A percentile compares a stretch with the other conserved stretches of the same genome.
phyloP scores from a whole-genome alignment of 345 rosid species.

The Gossypium longicalyx region DNA sequence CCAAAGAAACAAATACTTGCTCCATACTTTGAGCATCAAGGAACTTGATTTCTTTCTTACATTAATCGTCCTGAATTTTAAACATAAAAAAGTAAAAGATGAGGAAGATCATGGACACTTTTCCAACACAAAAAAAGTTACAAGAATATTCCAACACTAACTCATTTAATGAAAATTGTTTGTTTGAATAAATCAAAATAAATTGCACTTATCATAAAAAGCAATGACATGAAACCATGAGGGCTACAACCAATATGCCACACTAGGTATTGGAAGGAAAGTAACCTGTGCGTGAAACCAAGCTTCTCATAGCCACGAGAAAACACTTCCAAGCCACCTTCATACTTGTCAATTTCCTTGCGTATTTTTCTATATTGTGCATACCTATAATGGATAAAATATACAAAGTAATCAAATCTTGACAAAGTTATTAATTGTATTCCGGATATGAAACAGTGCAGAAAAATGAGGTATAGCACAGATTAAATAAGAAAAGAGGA shows the following conservation, averaged over 20 bases:
- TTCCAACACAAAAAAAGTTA: not conserved
- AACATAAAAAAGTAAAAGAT: not conserved
- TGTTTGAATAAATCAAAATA: not conserved
- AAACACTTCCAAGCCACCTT: constrained; percentile 85
- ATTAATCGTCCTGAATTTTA: not conserved
- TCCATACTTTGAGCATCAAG: not conserved
- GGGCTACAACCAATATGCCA: constrained; percentile 7
- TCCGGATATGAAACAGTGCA: constrained; percentile 13
- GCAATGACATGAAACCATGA: not conserved
- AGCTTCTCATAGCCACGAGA: constrained; percentile 90
- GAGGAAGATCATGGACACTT: not conserved
- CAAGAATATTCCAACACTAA: not conserved
- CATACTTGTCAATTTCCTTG: constrained; percentile 65
- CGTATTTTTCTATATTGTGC: constrained; percentile 62
- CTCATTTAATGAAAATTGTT: not conserved
- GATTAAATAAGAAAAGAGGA: not conserved
- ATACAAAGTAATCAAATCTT: not conserved
- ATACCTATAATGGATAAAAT: constrained; percentile 40
- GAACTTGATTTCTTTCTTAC: not conserved
- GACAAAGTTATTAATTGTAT: not conserved
- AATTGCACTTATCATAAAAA: not conserved
- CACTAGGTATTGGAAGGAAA: not conserved
- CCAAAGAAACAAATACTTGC: not conserved
- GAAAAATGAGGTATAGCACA: constrained; percentile 4
- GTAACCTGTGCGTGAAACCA: constrained; percentile 79